A percentile compares a stretch with the other conserved stretches of the same genome.
Conservation (phyloP, 768 basidiomycete genomes). For the Mrakia gelida region DNA sequence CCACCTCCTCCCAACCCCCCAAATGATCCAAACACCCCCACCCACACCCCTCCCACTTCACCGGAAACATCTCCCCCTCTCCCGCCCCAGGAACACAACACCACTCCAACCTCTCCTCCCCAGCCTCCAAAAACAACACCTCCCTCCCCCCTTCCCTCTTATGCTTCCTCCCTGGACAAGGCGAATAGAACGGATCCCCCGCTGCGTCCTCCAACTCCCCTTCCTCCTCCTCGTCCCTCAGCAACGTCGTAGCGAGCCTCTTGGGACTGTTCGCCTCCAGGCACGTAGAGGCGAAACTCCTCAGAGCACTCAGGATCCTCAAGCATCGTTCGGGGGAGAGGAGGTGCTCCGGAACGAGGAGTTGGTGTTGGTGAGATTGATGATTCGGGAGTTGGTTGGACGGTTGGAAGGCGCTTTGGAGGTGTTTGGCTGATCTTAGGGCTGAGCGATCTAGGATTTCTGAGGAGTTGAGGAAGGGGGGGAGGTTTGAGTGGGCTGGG, state of each 20-base stretch:
- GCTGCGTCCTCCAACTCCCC: background rate
- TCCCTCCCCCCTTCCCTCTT: background rate
- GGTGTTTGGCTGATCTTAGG: background rate
- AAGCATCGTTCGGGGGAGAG: background rate
- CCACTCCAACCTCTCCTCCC: constrained; percentile 6
- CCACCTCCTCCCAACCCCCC: background rate
- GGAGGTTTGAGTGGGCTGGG: background rate
- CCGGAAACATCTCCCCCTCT: background rate
- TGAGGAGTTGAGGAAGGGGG: background rate
- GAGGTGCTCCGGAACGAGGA: background rate
- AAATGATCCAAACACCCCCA: background rate
- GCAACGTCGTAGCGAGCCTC: background rate
- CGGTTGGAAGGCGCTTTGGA: background rate
- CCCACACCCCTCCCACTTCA: background rate
- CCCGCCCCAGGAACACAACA: background rate
- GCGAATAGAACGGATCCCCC: background rate
- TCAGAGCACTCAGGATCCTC: background rate
- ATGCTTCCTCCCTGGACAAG: background rate
- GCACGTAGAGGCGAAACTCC: background rate
- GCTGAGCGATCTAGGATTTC: background rate
- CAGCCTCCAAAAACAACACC: background rate
- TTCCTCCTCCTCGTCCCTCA: background rate
- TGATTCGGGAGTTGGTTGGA: background rate
- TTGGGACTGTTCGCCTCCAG: background rate
- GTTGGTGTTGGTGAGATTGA: background rate